These are phyloP conservation scores for Erodium moschatum DNA, from an alignment of 441 rosid species.

Conservation along the genomic window DNA sequence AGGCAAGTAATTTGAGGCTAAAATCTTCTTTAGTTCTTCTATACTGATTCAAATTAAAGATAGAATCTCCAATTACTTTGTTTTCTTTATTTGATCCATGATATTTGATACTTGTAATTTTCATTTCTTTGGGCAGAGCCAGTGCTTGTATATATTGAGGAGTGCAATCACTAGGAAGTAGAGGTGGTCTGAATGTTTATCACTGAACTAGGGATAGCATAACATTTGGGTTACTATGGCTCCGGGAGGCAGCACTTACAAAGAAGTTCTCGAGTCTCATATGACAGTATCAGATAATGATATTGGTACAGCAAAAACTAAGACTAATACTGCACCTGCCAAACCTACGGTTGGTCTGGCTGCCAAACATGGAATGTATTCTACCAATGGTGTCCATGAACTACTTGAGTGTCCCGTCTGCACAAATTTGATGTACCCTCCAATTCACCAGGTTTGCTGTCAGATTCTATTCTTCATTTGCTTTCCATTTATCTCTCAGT, in stretches of 20 bases:
- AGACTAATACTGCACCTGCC: conserved; percentile 15
- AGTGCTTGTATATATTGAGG: not conserved
- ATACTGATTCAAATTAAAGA: no score
- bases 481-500: not conserved
- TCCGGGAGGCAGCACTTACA: conserved; percentile 35
- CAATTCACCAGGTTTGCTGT: conserved; percentile 63
- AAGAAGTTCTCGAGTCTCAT: conserved; percentile 37
- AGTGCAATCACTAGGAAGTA: not conserved
- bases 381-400: conserved; percentile 56
- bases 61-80: not conserved
- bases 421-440: conserved; percentile 71
- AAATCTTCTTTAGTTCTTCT: no score
- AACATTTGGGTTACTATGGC: conserved; percentile 30
- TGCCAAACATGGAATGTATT: conserved; percentile 44
- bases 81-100: not conserved
- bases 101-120: not conserved
- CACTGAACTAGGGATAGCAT: not conserved
- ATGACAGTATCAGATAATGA: conserved; percentile 26
- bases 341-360: conserved; percentile 32
- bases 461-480: not conserved
- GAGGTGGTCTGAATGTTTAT: not conserved
- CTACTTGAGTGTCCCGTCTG: conserved; percentile 76
- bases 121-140: not conserved
- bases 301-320: conserved; percentile 23
- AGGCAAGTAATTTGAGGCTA: no score